Conservation (phyloP, 306 rosid species). For the Trifolium fragiferum region DNA sequence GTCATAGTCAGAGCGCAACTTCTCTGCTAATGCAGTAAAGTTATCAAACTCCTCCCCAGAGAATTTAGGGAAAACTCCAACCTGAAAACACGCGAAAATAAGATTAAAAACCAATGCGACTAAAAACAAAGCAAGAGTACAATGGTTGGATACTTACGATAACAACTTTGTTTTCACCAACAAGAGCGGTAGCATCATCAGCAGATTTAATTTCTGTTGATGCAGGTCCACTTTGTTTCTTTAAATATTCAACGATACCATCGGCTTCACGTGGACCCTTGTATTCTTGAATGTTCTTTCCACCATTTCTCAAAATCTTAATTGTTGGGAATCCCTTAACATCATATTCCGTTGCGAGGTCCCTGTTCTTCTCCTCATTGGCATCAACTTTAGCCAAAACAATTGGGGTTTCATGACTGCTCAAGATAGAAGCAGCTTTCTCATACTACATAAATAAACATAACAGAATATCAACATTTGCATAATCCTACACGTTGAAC, state of each 20-base stretch:
- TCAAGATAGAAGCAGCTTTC: slow-evolving; percentile 82
- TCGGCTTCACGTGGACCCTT: slow-evolving; percentile 93
- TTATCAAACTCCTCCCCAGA: slow-evolving; percentile 84
- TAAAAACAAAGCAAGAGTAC: slow-evolving; percentile 10
- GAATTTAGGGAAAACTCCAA: slow-evolving; percentile 77
- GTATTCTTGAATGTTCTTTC: slow-evolving; percentile 77
- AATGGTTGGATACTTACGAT: slow-evolving; percentile 58
- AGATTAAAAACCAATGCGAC: neutral
- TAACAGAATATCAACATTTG: slow-evolving; percentile 24
- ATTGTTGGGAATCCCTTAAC: slow-evolving; percentile 81
- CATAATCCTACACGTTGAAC: neutral
- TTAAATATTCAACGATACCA: slow-evolving; percentile 80
- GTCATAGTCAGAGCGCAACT: slow-evolving; percentile 81
- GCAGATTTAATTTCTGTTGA: slow-evolving; percentile 71
- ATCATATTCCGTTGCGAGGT: slow-evolving; percentile 59
- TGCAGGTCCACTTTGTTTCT: slow-evolving; percentile 90
- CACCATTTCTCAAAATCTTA: slow-evolving; percentile 86
- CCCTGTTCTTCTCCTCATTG: slow-evolving; percentile 68
- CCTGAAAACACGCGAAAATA: slow-evolving; percentile 52
- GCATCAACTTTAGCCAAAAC: slow-evolving; percentile 86
- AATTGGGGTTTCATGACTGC: slow-evolving; percentile 70
- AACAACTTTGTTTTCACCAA: slow-evolving; percentile 67
- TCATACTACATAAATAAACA: slow-evolving; percentile 64
- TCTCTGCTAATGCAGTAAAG: slow-evolving; percentile 67
- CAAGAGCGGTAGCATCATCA: slow-evolving; percentile 62